These are phyloP conservation scores for Leccinum obscurum DNA, from an alignment of 768 basidiomycete genomes.

Conservation along the genomic window DNA sequence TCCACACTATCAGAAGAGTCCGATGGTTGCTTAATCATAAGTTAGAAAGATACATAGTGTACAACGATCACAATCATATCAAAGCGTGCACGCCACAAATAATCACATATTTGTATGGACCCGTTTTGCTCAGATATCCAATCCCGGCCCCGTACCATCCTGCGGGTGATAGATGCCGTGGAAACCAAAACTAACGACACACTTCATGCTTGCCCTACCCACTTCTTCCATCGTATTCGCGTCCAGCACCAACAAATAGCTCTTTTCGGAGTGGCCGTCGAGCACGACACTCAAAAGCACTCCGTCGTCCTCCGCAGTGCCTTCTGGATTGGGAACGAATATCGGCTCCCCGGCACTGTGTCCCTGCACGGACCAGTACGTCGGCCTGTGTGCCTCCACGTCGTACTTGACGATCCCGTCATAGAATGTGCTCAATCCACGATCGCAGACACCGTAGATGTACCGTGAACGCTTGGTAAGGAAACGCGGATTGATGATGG, in stretches of 20 bases:
- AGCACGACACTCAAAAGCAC: slow-evolving; percentile 40
- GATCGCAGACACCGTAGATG: slow-evolving; percentile 32
- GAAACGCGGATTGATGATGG: slow-evolving; percentile 34
- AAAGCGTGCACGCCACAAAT: not conserved
- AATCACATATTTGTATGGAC: not conserved
- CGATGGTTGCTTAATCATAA: not conserved
- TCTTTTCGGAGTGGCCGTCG: slow-evolving; percentile 31
- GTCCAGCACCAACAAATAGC: slow-evolving; percentile 39
- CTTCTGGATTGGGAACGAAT: slow-evolving; percentile 34
- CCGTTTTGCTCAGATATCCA: slow-evolving; percentile 18
- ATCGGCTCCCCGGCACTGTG: slow-evolving; percentile 40
- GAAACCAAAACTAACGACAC: slow-evolving; percentile 37
- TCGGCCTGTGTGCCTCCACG: slow-evolving; percentile 21
- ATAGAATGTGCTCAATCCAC: slow-evolving; percentile 32
- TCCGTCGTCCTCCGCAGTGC: slow-evolving; percentile 36
- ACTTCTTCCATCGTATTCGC: slow-evolving; percentile 37
- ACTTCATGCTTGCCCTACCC: slow-evolving; percentile 37
- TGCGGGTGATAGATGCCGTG: slow-evolving; percentile 32
- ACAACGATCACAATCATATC: slow-evolving; percentile 1
- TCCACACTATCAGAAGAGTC: not conserved
- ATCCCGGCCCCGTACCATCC: slow-evolving; percentile 12
- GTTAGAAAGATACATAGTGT: not conserved
- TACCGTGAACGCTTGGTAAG: slow-evolving; percentile 35
- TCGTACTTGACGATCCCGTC: slow-evolving; percentile 40
- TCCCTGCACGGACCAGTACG: slow-evolving; percentile 29